These are phyloP conservation scores for Striga hermonthica DNA, from an alignment of 305 asterid species.

Conservation along the genomic window DNA sequence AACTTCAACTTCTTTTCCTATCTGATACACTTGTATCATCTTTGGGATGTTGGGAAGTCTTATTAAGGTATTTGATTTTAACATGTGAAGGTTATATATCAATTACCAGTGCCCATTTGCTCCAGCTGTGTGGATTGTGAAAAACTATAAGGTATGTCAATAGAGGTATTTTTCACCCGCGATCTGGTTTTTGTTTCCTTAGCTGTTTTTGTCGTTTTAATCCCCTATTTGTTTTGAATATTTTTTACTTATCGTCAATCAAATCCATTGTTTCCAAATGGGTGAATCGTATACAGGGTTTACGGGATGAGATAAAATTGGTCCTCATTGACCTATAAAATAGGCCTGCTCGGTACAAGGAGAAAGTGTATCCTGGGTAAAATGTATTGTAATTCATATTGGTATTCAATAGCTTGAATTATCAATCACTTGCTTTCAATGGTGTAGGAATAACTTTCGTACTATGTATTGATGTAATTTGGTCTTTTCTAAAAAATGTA, in stretches of 20 bases:
- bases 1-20: too few relatives aligned
- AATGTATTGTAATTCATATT: conserved; percentile 14
- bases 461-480: too few relatives aligned
- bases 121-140: conserved; percentile 72
- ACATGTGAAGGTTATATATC: too few relatives aligned
- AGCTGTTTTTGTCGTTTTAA: background rate
- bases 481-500: background rate
- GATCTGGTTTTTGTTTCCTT: background rate
- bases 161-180: background rate
- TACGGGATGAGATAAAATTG: conserved; percentile 63
- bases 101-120: conserved; percentile 32
- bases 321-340: conserved; percentile 64
- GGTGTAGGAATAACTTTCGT: background rate
- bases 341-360: conserved; percentile 89
- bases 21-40: too few relatives aligned
- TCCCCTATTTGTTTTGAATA: background rate
- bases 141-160: conserved; percentile 66
- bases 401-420: conserved; percentile 37
- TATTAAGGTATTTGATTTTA: too few relatives aligned
- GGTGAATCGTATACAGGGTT: conserved; percentile 44
- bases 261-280: background rate
- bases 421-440: background rate
- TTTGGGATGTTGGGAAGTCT: too few relatives aligned
- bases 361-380: conserved; percentile 69
- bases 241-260: too few relatives aligned